Conservation (phyloP, 768 basidiomycete genomes). For the Psilocybe azurescens region DNA sequence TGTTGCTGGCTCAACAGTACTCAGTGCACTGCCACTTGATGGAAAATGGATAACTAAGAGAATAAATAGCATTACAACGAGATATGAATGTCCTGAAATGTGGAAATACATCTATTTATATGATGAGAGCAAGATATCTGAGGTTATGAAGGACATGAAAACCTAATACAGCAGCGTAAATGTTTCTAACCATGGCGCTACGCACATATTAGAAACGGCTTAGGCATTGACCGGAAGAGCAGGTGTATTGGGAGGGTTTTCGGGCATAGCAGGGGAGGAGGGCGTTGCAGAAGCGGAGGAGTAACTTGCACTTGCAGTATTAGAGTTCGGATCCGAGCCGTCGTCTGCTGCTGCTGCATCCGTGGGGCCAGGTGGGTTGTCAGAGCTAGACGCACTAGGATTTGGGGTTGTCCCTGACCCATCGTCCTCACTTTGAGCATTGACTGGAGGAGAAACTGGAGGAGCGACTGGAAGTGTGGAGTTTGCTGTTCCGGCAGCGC, state of each 20-base stretch:
- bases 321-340: conserved; percentile 3
- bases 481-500: neutral
- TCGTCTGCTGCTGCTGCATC: conserved; percentile 4
- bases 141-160: too few relatives aligned
- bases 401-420: conserved; percentile 3
- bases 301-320: neutral
- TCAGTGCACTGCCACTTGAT: neutral
- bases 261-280: conserved; percentile 20
- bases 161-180: too few relatives aligned
- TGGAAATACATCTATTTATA: too few relatives aligned
- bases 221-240: conserved; percentile 8
- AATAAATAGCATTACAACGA: too few relatives aligned
- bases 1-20: neutral
- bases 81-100: too few relatives aligned
- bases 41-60: too few relatives aligned
- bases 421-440: conserved; percentile 8
- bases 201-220: neutral
- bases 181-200: too few relatives aligned
- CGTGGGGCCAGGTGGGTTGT: conserved; percentile 7
- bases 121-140: too few relatives aligned
- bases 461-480: neutral
- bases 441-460: neutral
- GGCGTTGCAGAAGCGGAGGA: conserved; percentile 10
- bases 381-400: neutral
- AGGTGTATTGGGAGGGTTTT: conserved; percentile 25